These are phyloP conservation scores for Coffea humblotiana DNA, from an alignment of 305 asterid genomes.

Conservation along the genomic window DNA sequence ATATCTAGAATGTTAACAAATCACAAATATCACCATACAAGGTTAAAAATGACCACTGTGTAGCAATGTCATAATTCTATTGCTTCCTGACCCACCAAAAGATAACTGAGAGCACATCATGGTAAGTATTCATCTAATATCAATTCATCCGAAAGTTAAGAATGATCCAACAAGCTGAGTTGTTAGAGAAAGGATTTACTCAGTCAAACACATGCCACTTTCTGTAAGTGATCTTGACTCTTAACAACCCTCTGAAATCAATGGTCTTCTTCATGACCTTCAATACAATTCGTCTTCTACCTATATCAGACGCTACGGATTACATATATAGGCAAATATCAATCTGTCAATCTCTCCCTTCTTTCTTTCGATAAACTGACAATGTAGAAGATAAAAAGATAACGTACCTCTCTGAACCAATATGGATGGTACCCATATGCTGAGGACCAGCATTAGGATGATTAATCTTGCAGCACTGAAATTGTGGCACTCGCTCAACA, in stretches of 20 bases:
- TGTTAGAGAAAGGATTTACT: neutral
- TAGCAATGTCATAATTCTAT: neutral
- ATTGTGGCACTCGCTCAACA: conserved; percentile 70
- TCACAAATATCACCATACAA: neutral
- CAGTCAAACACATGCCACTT: neutral
- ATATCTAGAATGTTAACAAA: neutral
- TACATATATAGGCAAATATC: neutral
- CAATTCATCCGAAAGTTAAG: neutral
- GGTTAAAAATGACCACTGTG: neutral
- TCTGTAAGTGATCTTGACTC: neutral
- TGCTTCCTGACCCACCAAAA: neutral
- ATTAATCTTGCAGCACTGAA: conserved; percentile 63
- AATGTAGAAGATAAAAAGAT: neutral
- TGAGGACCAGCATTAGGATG: conserved; percentile 79
- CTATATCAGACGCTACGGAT: neutral
- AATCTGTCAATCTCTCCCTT: neutral
- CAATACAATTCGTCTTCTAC: neutral
- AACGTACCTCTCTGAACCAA: conserved; percentile 83
- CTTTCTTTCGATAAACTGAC: neutral
- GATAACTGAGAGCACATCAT: neutral
- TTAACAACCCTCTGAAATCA: neutral
- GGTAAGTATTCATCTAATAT: neutral
- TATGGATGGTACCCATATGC: conserved; percentile 93
- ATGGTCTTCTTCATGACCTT: neutral
- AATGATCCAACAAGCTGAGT: neutral